Evolutionary conservation across 1,284 basidiomycete genomes (phyloP), one percentile per base, ranked within the genome.

Genomic region (Rhodotorula glutinis): DNA sequence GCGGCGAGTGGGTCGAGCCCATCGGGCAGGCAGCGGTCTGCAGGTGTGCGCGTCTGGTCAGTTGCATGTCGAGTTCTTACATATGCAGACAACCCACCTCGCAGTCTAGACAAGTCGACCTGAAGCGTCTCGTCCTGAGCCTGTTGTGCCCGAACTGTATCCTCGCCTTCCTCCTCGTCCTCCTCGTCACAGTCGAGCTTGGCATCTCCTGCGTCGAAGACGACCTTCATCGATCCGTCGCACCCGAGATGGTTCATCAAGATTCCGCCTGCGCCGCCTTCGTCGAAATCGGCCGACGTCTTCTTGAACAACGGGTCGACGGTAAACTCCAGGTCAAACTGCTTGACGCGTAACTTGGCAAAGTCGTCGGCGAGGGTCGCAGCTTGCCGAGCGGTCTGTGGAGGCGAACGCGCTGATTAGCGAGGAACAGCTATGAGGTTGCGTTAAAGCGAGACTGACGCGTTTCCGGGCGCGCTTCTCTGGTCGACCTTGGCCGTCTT

Each of bases 271-370:
- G 95, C 95, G 61, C 95, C 95, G 53, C 95, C 96, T 79, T 98
- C 96, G 78, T 98, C 95, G 78, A 98, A 98, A 78, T 98, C 96
- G 27, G 92, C 96, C 72, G 88, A 93, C 0, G 96, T 98, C 83
- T 98, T 98, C 80, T 88, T 91, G 83, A 98, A 98, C 40, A 98
- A 82, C 2, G 95, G 96, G 77, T 98, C 95, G 49, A 98, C 92
- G 53, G 87, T 89, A 80, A 97, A 97, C 77, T 98, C 96, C 40
- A 95, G 84, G 70, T 96, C 92, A 53, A 92, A 83, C 21, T 67
- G 49, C 83, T 98, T 97, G 80, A 87, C 89, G 74, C 88, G 86
- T 41, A 98, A 83, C 70, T 92, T 88, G 8, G 85, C 80, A 33
- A 87, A 86, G 70, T 88, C 88, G 78, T 93, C 93, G 62, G 89